phyloP scores from a whole-genome alignment of 257 asterid species.

The Forsythia viridissima region DNA sequence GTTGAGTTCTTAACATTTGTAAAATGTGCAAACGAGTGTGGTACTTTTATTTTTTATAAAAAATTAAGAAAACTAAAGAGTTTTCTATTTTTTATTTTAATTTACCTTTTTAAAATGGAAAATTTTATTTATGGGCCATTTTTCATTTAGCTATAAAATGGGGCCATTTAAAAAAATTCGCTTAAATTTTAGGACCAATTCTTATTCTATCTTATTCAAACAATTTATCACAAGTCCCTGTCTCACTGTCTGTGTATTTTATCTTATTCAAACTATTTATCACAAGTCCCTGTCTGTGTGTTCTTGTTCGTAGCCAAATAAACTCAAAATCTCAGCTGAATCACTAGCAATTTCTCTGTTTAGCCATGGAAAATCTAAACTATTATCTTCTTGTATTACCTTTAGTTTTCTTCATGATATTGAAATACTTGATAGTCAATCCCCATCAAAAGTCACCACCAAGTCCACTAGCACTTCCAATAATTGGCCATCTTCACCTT shows the following conservation, averaged over 20 bases:
- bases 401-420: background rate
- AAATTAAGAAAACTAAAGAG: too few relatives aligned
- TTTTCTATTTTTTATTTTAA: too few relatives aligned
- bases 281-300: background rate
- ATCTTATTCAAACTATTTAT: too few relatives aligned
- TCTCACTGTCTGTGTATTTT: too few relatives aligned
- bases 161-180: background rate
- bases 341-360: background rate
- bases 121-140: too few relatives aligned
- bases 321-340: background rate
- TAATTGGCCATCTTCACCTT: conserved; percentile 37
- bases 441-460: conserved; percentile 22
- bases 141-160: too few relatives aligned
- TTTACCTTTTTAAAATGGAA: too few relatives aligned
- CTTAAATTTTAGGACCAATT: background rate
- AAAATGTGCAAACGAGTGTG: too few relatives aligned
- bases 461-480: conserved; percentile 28
- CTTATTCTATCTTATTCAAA: background rate
- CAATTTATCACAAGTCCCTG: too few relatives aligned
- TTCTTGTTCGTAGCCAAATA: background rate
- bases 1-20: too few relatives aligned
- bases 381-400: background rate
- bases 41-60: too few relatives aligned
- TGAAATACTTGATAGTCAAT: background rate
- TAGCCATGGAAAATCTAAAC: background rate